Percentiles rank a stretch among this genome's conserved stretches.
These are phyloP conservation scores for Adenanthera pavonina DNA, from an alignment of 306 rosid species.

Conservation along the genomic window DNA sequence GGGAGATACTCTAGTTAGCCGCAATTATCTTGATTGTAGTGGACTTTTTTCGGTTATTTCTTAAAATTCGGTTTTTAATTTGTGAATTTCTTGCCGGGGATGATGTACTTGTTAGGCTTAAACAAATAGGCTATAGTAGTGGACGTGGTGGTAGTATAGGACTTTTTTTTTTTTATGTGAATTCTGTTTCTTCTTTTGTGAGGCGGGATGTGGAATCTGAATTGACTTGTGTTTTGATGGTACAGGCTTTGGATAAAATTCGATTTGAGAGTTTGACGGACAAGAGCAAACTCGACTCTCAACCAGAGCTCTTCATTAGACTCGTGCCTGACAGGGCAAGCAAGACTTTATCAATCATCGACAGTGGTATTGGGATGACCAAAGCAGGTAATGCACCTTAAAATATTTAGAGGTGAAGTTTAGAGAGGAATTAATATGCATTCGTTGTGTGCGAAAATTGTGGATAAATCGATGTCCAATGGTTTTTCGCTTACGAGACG, in stretches of 20 bases:
- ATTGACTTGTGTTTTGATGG: neutral
- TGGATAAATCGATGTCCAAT: neutral
- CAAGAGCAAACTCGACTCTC: constrained; percentile 59
- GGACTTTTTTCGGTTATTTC: neutral
- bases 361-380: constrained; percentile 67
- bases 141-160: neutral
- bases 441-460: neutral
- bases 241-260: constrained; percentile 65
- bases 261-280: constrained; percentile 63
- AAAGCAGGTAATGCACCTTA: constrained; percentile 54
- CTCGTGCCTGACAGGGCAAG: constrained; percentile 58
- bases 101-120: neutral
- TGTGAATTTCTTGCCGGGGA: neutral
- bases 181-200: neutral
- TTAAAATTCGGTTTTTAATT: neutral
- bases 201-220: neutral
- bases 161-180: neutral
- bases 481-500: neutral
- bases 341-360: constrained; percentile 64
- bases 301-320: constrained; percentile 67
- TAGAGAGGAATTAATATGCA: neutral
- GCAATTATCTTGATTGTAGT: neutral
- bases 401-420: neutral
- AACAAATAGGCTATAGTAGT: no score
- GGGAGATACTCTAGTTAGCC: neutral